Evolutionary conservation across 441 rosid genomes (phyloP), one percentile per base, ranked within the genome.

Genomic region (Populus hybrid): DNA sequence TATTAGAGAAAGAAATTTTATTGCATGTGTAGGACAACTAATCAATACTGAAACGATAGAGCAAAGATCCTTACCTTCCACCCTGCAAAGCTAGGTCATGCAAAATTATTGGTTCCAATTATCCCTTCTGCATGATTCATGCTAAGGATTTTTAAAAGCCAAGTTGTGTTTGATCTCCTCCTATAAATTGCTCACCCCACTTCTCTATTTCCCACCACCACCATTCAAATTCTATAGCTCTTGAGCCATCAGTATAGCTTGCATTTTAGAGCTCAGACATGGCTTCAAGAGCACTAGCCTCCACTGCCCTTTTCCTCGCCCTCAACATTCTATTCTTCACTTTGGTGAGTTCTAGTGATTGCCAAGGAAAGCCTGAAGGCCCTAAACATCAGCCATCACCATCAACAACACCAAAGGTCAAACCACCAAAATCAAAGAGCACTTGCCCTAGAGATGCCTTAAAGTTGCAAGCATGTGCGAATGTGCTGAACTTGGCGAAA

Each of bases 381-480:
- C 64, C 24, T 21, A n/a, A 53, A 53, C 31, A 9, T 59, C 18
- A 36, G 45, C 45, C 45, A 40, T 29, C 35, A 69, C 72, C 81
- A 71, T 5, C 85, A 33, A n/a, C 24, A 33, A 82, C 78, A 45
- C 53, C 77, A 50, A 78, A 76, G 3, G 21, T 59, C 68, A 11
- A 63, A 38, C 40, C 31, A 45, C 63, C 79, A 40, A 76, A 76
- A 5, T 59, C 65, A 11, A 67, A 38, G 29, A 82, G 77, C n/a
- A 74, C 79, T 35, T 93, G 95, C 89, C 95, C 93, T 50, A 82
- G 35, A 76, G 95, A 93, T 74, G 78, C 93, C 65, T 85, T 92
- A 7, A 93, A 90, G 83, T 81, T 93, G n/a, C 90, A 89, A n/a
- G 89, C 81, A 6, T 90, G 95, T 75, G 93, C 88, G 11, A 65